Percentiles rank a stretch among this genome's conserved stretches.
These are phyloP conservation scores for Elongisporangium prolatum DNA, from an alignment of 352 stramenopile genomes.

Conservation along the genomic window DNA sequence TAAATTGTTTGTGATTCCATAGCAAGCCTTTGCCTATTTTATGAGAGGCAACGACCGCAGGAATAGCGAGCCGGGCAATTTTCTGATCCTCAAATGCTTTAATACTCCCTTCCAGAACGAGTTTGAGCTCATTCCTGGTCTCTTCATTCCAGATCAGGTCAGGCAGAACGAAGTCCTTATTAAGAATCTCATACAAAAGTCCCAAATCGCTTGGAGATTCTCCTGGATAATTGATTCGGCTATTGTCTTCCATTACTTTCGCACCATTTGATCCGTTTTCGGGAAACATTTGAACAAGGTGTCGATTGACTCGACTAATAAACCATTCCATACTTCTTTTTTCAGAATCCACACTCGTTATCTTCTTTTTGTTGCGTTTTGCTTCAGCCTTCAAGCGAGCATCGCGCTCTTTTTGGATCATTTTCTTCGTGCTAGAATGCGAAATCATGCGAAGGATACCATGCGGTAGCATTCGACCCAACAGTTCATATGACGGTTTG, in stretches of 20 bases:
- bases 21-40: constrained; percentile 17
- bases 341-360: constrained; percentile 1
- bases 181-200: constrained; percentile 55
- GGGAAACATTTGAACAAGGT: constrained; percentile 40
- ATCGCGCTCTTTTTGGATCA: constrained; percentile 52
- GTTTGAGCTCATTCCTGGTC: constrained; percentile 50
- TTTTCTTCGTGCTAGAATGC: constrained; percentile 46
- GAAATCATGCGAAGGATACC: constrained; percentile 80
- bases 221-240: constrained; percentile 62
- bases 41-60: constrained; percentile 18
- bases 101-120: constrained; percentile 36
- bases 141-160: constrained; percentile 78
- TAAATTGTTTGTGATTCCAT: constrained; percentile 75
- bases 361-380: constrained; percentile 18
- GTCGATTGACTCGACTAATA: constrained; percentile 61
- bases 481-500: constrained; percentile 63
- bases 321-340: constrained; percentile 40
- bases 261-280: constrained; percentile 15
- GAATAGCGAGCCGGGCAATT: constrained; percentile 15
- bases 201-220: constrained; percentile 68
- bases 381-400: constrained; percentile 21
- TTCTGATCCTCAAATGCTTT: constrained; percentile 51
- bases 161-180: constrained; percentile 69
- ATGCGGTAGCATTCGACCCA: constrained; percentile 53
- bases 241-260: constrained; percentile 43